A percentile compares a stretch with the other conserved stretches of the same genome.
Conservation (phyloP, 108 stramenopile genomes). For the Nitzschia palea region DNA sequence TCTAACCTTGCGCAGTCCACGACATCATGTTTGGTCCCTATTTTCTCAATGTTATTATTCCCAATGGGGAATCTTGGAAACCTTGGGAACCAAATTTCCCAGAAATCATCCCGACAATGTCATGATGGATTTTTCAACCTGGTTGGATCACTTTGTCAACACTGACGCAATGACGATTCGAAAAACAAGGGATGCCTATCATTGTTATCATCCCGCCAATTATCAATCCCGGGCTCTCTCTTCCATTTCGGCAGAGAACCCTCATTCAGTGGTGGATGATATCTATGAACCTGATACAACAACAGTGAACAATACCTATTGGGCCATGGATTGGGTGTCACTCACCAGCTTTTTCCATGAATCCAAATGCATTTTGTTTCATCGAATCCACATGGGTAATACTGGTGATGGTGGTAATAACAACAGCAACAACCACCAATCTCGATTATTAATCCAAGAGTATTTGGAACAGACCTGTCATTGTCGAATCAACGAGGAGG, state of each 20-base stretch:
- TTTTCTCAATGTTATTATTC: slow-evolving; percentile 3
- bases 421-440: not conserved
- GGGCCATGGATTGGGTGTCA: not conserved
- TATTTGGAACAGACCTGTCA: not conserved
- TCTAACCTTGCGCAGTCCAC: not conserved
- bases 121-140: not conserved
- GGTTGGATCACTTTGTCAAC: not conserved
- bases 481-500: not conserved
- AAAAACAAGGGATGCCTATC: not conserved
- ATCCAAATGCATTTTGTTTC: not conserved
- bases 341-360: slow-evolving; percentile 7
- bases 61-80: not conserved
- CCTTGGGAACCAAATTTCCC: not conserved
- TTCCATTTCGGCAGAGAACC: no score
- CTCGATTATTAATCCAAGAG: not conserved
- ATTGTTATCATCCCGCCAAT: slow-evolving; percentile 2
- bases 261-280: no score
- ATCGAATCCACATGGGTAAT: not conserved
- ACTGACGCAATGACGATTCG: not conserved
- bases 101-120: not conserved
- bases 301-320: not conserved
- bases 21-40: slow-evolving; percentile 3
- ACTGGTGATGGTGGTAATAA: no score
- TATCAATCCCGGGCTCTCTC: slow-evolving; percentile 4
- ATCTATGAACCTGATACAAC: not conserved